Evolutionary conservation across 805 yeast species (phyloP).

Genomic region (Kuraishia floccosa): DNA sequence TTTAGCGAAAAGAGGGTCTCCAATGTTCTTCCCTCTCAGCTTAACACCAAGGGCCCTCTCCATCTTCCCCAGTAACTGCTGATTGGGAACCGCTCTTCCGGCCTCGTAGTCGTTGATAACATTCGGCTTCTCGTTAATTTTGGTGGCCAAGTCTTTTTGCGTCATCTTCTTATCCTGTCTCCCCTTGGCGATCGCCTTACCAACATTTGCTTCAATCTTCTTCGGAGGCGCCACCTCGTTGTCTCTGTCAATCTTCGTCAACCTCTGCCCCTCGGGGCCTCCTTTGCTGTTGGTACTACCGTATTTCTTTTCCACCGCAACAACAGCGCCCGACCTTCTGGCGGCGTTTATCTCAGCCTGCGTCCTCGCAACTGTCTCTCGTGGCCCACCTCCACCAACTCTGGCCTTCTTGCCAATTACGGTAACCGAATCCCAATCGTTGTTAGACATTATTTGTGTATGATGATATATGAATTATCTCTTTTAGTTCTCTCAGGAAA

Average conservation of each 20-base stretch:
- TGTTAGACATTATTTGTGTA: conserved; percentile 12
- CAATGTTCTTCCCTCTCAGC: conserved; percentile 92
- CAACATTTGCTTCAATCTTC: conserved; percentile 76
- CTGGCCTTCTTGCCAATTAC: conserved; percentile 84
- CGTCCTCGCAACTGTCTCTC: conserved; percentile 72
- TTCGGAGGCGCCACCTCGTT: conserved; percentile 91
- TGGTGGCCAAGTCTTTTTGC: conserved; percentile 94
- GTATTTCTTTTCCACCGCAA: conserved; percentile 90
- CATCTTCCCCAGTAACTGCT: conserved; percentile 83
- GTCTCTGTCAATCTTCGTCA: conserved; percentile 86
- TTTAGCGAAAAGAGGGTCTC: conserved; percentile 67
- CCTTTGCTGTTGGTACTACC: conserved; percentile 50
- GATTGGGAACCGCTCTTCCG: conserved; percentile 94
- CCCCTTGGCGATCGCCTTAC: conserved; percentile 75
- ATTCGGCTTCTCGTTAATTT: conserved; percentile 90
- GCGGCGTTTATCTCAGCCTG: conserved; percentile 82
- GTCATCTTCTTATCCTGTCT: conserved; percentile 83
- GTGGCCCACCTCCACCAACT: conserved; percentile 82
- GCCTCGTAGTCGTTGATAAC: conserved; percentile 95
- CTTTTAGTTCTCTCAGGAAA: too few species aligned
- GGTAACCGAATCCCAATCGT: conserved; percentile 91
- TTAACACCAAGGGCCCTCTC: conserved; percentile 93
- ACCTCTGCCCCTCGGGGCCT: conserved; percentile 87
- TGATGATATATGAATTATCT: too few species aligned
- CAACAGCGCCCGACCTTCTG: conserved; percentile 80